phyloP scores from a whole-genome alignment of 441 rosid species.

The Gossypium trilobum region DNA sequence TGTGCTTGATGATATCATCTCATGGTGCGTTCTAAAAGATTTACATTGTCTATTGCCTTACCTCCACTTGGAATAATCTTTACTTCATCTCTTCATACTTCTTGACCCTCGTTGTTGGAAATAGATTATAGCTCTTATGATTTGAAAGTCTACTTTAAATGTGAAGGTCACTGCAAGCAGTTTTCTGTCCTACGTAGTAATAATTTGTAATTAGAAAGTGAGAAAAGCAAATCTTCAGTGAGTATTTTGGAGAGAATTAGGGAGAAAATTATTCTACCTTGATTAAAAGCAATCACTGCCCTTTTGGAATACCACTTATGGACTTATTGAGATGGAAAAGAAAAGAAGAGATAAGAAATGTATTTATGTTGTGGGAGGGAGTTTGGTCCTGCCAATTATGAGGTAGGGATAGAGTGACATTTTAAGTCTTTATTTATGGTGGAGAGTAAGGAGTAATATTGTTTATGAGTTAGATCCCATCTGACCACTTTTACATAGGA shows the following conservation, averaged over 20 bases:
- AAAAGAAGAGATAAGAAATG: not conserved
- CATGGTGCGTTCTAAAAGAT: slow-evolving; percentile 34
- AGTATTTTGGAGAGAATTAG: not conserved
- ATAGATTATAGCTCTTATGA: slow-evolving; percentile 8
- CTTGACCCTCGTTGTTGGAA: not conserved
- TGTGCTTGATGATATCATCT: slow-evolving; percentile 25
- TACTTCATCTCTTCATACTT: not conserved
- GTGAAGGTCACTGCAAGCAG: not conserved
- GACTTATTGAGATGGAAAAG: not conserved
- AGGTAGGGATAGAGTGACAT: not conserved
- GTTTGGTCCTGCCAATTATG: not conserved
- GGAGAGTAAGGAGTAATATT: not conserved
- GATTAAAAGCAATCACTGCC: not conserved
- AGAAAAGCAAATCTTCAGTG: not conserved
- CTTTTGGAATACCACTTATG: not conserved
- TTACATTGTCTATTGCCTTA: slow-evolving; percentile 7
- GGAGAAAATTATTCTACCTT: not conserved
- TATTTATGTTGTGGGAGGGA: not conserved
- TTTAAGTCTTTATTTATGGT: not conserved
- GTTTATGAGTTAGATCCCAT: not conserved
- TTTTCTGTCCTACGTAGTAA: not conserved
- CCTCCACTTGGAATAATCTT: slow-evolving; percentile 8
- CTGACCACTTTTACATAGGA: not conserved
- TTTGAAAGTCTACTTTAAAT: not conserved
- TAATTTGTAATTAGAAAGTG: not conserved